Conservation (phyloP, 345 rosid species). For the Aquilaria yunnanensis region DNA sequence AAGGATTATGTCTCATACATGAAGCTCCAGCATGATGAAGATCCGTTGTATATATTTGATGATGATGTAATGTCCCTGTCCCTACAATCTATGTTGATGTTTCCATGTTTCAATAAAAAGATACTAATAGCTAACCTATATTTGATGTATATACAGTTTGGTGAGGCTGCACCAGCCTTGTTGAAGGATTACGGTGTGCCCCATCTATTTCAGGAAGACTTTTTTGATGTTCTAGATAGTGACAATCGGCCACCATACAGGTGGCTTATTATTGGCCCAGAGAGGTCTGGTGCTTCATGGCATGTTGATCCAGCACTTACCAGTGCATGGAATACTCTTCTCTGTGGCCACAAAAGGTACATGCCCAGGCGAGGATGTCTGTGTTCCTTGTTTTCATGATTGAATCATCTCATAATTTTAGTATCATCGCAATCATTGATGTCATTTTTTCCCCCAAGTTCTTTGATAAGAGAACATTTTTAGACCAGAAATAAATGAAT, state of each 20-base stretch:
- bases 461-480: too few relatives aligned
- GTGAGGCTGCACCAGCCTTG: conserved; percentile 71
- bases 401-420: too few relatives aligned
- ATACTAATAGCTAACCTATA: background rate
- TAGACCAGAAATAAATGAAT: too few relatives aligned
- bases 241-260: conserved; percentile 79
- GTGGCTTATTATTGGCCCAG: conserved; percentile 96
- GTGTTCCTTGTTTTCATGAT: background rate
- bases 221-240: conserved; percentile 63
- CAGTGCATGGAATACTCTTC: conserved; percentile 97
- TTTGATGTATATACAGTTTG: conserved; percentile 49
- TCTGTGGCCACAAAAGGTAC: conserved; percentile 93
- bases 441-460: background rate
- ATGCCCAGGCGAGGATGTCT: background rate
- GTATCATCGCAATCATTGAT: background rate
- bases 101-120: too few relatives aligned
- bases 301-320: conserved; percentile 98
- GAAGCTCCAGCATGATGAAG: conserved; percentile 83
- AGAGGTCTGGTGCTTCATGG: conserved; percentile 99
- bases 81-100: too few relatives aligned
- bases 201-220: conserved; percentile 81
- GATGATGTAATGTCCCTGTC: conserved; percentile 47
- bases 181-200: conserved; percentile 82
- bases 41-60: conserved; percentile 92
- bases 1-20: conserved; percentile 79